Evolutionary conservation across 495 filamentous ascomycete species (phyloP), one percentile per base, ranked within the genome.

Genomic region (Neurospora hispaniola): DNA sequence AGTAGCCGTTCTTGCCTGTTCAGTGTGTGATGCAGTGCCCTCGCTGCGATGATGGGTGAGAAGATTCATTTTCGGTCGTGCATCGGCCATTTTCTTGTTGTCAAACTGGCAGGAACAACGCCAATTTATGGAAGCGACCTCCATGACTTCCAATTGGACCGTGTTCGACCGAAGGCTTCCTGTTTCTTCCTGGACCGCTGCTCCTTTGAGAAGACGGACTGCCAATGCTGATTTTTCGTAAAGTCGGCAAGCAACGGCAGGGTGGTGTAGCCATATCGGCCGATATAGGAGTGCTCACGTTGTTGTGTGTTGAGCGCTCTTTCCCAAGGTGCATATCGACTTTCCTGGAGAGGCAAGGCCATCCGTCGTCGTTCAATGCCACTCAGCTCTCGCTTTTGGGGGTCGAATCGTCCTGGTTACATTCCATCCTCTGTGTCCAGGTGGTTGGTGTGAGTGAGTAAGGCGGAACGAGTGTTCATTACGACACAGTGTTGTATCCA

Each of bases 1-100:
- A 54, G 27, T 46, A 54, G 40, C 38, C 31, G 14, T 8, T 42
- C 40, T 73, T 73, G 73, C 73, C 68, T 31, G 66, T 72, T 72
- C 41, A 42, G 23, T 23, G 23, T 23, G 23, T 42, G 38, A 20
- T 23, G 20, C 39, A 38, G 35, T 38, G 35, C 35, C 35, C 5
- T 38, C 4, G 7, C 27, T 41, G 27, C 41, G 69, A 42, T 69
- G 42, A 31, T 72, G 71, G 27, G 66, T 9, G 69, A 44, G 66
- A 48, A 66, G 6, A 62, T 62, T 31, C 23, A 23, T 0, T 23
- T 31, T 62, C 23, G n/a, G 46, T 74, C 72, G 71, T 48, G 54
- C 39, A 35, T 40, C 38, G 23, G n/a, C 71, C 35, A 48, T 69
- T 31, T 41, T n/a, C 59, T 62, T 59, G 20, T 59, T 59, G 20